Conservation (phyloP, 108 stramenopile species). For the Parmales sp. region DNA sequence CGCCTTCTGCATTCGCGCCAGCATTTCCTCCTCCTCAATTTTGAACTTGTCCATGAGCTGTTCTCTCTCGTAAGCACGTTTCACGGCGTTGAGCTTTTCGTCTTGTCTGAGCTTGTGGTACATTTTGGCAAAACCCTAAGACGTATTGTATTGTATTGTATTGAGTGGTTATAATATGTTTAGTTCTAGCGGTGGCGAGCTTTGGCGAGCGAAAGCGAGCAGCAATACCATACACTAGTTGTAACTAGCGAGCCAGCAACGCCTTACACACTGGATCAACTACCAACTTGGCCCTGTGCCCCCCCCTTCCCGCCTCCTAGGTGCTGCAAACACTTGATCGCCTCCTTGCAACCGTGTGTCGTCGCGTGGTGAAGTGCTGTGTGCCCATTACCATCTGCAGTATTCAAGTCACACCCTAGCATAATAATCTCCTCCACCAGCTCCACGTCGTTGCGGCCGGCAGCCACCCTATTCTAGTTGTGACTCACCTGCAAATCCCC, state of each 20-base stretch:
- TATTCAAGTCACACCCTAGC: background rate
- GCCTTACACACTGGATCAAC: too few species aligned
- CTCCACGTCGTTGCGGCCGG: too few species aligned
- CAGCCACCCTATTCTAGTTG: too few species aligned
- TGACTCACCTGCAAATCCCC: background rate
- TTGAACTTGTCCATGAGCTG: background rate
- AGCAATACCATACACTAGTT: too few species aligned
- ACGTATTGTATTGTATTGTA: too few species aligned
- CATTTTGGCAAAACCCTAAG: too few species aligned
- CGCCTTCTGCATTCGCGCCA: constrained; percentile 1
- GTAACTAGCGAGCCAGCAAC: too few species aligned
- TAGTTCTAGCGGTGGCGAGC: too few species aligned
- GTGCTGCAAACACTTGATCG: background rate
- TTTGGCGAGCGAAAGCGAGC: too few species aligned
- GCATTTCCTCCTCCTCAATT: constrained; percentile 9
- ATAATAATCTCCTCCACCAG: background rate
- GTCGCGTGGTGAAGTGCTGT: constrained; percentile 5
- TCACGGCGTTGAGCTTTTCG: background rate
- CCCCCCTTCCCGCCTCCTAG: background rate
- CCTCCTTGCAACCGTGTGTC: background rate
- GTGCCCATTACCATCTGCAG: background rate
- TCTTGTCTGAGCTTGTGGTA: background rate
- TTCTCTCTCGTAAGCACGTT: background rate
- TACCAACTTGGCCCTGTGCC: background rate
- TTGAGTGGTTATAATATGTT: too few species aligned